Conservation (phyloP, 495 filamentous ascomycete species). For the Talaromyces adpressus region DNA sequence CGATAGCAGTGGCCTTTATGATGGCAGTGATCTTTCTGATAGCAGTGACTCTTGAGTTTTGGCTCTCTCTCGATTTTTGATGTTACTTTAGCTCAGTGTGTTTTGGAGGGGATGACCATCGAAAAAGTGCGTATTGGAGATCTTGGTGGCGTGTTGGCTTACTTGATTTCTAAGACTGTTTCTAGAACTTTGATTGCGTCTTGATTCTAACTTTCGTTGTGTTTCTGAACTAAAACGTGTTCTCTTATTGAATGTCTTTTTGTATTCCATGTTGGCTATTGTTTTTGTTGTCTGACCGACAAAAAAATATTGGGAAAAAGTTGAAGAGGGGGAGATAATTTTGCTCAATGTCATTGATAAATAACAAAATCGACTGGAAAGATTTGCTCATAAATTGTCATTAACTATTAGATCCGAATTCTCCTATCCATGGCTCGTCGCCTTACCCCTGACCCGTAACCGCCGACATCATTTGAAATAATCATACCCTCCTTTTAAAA, state of each 20-base stretch:
- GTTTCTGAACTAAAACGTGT: neutral
- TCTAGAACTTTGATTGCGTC: neutral
- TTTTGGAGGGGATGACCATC: neutral
- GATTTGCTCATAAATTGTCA: neutral
- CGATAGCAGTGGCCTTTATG: neutral
- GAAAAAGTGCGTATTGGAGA: neutral
- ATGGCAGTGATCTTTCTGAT: neutral
- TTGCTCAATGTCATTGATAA: neutral
- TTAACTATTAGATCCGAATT: neutral
- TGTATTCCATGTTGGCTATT: neutral
- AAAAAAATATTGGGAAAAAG: neutral
- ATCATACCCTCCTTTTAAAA: neutral
- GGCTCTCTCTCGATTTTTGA: neutral
- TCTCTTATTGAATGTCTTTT: neutral
- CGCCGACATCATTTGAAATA: no score
- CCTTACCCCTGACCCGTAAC: neutral
- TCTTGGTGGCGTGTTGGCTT: neutral
- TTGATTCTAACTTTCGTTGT: neutral
- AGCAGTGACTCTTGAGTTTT: neutral
- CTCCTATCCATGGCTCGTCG: neutral
- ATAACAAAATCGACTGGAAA: neutral
- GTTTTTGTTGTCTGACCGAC: neutral
- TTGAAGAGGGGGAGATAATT: neutral
- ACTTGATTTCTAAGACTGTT: neutral
- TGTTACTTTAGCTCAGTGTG: neutral